Base-by-base conservation (phyloP, 345 rosid genomes). In the Lumnitzera littorea region DNA sequence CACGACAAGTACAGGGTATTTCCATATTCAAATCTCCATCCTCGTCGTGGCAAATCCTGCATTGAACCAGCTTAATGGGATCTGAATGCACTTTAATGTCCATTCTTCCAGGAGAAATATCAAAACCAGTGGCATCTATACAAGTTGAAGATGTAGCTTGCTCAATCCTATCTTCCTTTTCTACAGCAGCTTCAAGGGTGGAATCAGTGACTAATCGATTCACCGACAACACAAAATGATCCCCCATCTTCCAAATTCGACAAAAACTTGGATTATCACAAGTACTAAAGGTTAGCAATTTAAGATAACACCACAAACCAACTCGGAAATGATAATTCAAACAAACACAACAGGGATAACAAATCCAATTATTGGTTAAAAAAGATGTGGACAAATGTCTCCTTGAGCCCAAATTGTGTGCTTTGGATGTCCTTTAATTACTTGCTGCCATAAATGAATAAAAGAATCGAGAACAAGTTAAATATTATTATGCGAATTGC, bases 21-120 rank as follows among this genome's bases (percentile, higher is more conserved):
- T 91, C 98, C 96, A 87, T 81, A 61, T 82, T 85, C 25, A 67
- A 61, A 67, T 73, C 78, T 68, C 87, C 78, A 50, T 85, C 96
- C 70, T 91, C 96, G 29, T 91, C 98, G 52, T 91, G 98, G 74
- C 98, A 91, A 72, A 91, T 89, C 71, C 89, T 80, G 70, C 98
- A 91, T 50, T 83, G 80, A 46, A 68, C 87, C 56, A 80, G 57
- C 61, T 76, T 76, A 27, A 12, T 67, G 13, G 76, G 69, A 65
- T 67, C 74, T 55, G 86, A 68, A 62, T 48, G 54, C n/a, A 67
- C 47, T 24, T 55, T 64, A 53, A 60, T 58, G 54, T 77, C 86
- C 73, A 70, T 69, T 56, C 31, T 68, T 46, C 48, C 62, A 11
- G 63, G 14, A 47, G 80, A 68, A 65, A 69, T 63, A 24, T 73